Conservation (phyloP, 805 yeast species). For the Spencermartinsiella europaea region DNA sequence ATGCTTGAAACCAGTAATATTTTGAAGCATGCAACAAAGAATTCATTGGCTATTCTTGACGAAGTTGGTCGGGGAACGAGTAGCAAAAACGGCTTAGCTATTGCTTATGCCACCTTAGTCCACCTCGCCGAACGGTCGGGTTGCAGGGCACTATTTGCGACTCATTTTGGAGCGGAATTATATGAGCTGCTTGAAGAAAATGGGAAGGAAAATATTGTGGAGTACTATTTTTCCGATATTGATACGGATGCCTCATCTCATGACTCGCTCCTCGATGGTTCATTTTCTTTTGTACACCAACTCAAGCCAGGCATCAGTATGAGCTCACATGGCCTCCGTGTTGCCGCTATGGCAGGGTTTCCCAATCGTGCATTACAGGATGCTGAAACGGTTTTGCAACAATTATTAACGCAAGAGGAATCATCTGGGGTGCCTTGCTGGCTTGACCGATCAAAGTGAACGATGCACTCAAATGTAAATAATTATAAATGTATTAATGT, state of each 20-base stretch:
- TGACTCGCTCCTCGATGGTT: not conserved
- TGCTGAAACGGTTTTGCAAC: conserved; percentile 37
- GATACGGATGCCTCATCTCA: conserved; percentile 9
- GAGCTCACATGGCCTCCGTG: conserved; percentile 69
- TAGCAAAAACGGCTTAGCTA: conserved; percentile 75
- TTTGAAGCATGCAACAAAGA: conserved; percentile 55
- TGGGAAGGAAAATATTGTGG: conserved; percentile 22
- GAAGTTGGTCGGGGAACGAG: conserved; percentile 92
- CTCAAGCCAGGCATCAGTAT: conserved; percentile 63
- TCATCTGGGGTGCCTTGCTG: not conserved
- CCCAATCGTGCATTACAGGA: conserved; percentile 52
- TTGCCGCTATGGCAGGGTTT: conserved; percentile 76
- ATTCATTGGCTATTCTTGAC: conserved; percentile 74
- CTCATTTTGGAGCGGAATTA: conserved; percentile 68
- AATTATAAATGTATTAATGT: no score
- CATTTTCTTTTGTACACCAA: conserved; percentile 43
- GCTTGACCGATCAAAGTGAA: no score
- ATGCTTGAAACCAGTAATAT: conserved; percentile 80
- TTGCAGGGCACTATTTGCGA: conserved; percentile 81
- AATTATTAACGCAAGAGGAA: not conserved
- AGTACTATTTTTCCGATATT: conserved; percentile 25
- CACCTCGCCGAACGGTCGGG: conserved; percentile 49
- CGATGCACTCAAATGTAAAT: no score
- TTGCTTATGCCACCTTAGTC: conserved; percentile 70
- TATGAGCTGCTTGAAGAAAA: conserved; percentile 35